These are phyloP conservation scores for Xanthoconium separans DNA, from an alignment of 1,284 basidiomycete genomes.

Conservation along the genomic window DNA sequence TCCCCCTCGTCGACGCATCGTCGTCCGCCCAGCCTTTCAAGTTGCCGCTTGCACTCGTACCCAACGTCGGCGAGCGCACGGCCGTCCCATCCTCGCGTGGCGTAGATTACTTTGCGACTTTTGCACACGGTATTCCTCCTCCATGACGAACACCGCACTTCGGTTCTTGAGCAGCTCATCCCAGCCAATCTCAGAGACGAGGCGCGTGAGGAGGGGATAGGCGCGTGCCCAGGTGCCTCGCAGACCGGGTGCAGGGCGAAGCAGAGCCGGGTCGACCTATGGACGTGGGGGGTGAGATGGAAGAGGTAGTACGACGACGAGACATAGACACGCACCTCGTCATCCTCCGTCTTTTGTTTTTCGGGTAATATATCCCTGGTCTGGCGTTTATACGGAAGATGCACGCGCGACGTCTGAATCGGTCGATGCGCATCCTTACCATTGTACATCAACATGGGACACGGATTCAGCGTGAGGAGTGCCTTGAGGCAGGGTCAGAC, in stretches of 20 bases:
- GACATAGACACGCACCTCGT: constrained; percentile 58
- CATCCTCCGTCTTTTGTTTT: constrained; percentile 74
- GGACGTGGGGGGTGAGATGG: background rate
- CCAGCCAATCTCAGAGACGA: constrained; percentile 96
- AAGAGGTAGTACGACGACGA: no score
- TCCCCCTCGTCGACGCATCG: constrained; percentile 69
- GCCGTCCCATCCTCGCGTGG: constrained; percentile 53
- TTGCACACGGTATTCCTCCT: constrained; percentile 95
- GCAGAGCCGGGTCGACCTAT: constrained; percentile 88
- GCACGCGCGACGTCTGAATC: constrained; percentile 79
- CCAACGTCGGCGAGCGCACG: constrained; percentile 26
- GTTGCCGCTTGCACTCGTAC: constrained; percentile 17
- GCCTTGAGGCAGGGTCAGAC: constrained; percentile 44
- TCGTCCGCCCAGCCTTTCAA: constrained; percentile 55
- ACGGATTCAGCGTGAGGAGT: constrained; percentile 94
- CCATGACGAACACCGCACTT: constrained; percentile 98
- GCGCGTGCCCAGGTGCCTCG: constrained; percentile 96
- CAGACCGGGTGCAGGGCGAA: constrained; percentile 89
- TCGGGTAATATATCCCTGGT: constrained; percentile 83
- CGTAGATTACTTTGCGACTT: constrained; percentile 66
- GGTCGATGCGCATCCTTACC: constrained; percentile 92
- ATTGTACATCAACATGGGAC: constrained; percentile 99
- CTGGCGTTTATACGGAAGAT: constrained; percentile 83
- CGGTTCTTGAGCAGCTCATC: constrained; percentile 95
- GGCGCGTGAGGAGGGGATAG: constrained; percentile 84